Base-by-base conservation (phyloP, 305 asterid species). In the Solanum chacoense region DNA sequence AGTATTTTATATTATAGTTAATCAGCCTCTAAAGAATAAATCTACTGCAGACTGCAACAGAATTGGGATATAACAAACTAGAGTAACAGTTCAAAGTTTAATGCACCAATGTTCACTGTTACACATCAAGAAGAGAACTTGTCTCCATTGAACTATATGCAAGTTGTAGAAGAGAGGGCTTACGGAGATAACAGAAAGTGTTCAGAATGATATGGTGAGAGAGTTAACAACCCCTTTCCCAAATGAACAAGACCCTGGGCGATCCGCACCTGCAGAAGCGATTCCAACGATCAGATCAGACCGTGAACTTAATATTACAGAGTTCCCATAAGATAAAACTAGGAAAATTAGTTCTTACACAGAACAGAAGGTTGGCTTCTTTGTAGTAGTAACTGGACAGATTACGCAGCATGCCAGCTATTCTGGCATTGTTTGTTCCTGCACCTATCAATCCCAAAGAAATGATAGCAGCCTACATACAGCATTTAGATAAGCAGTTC, bases 391-490 rank as follows among this genome's bases (percentile, higher is more conserved):
- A 97, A 92, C 99, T 95, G 73, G 99, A 96, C 78, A 97, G 94
- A 90, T 95, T 97, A 16, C 98, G 96, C 90, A 97, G 98, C 98
- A 97, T 97, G 91, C 98, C 99, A 90, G 98, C 98, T 90, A 97
- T 97, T 92, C 99, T 95, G 14, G 99, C 99, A 88, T 97, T 97
- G 92, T 97, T 97, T 89, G 99, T 97, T 90, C 99, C 99, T 78
- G 98, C 98, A 78, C 99, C 99, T 88, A 96, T 97, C 93, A 97
- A 91, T 71, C 99, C 99, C 94, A 97, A 91, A 6, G 99, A 93
- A 67, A 97, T 88, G 75, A 95, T 95, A 84, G 98, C 98, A 87
- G 98, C 96, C 99, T 97, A 92, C 88, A 84, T 94, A 93, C 87
- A 79, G 13, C 37, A 90, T 71, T 72, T 89, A 85, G 79, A 84